These are phyloP conservation scores for Ceratobasidium sp. DNA, from an alignment of 1,284 basidiomycete genomes.

Conservation along the genomic window DNA sequence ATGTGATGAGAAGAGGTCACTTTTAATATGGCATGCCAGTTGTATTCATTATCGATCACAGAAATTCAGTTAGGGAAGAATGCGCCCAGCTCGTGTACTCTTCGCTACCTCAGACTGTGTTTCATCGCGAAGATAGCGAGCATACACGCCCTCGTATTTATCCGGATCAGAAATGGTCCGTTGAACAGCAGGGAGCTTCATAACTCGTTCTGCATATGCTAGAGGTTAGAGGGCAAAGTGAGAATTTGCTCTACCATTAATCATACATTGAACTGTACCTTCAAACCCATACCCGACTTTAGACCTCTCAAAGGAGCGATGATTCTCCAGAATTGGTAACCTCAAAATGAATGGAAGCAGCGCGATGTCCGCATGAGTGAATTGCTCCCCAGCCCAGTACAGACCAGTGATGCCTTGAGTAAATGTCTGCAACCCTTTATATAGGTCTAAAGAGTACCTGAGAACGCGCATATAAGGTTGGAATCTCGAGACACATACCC, in stretches of 20 bases:
- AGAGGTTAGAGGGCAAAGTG: background rate
- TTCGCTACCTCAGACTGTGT: conserved; percentile 36
- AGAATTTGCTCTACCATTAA: background rate
- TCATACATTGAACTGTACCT: background rate
- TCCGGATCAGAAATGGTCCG: conserved; percentile 27
- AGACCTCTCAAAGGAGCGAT: conserved; percentile 24
- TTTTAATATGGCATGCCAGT: background rate
- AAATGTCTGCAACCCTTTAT: conserved; percentile 30
- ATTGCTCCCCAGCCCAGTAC: conserved; percentile 34
- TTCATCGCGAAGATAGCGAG: conserved; percentile 34
- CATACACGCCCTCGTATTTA: conserved; percentile 34
- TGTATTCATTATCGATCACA: background rate
- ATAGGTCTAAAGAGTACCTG: conserved; percentile 1
- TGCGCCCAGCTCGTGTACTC: conserved; percentile 28
- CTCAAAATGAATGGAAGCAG: conserved; percentile 31
- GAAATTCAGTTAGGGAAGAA: conserved; percentile 12
- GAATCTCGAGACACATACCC: background rate
- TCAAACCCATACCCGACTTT: conserved; percentile 35
- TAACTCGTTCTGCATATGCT: conserved; percentile 34
- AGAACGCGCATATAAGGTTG: background rate
- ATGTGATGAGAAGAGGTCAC: conserved; percentile 56
- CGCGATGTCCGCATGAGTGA: conserved; percentile 34
- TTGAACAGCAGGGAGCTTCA: conserved; percentile 31
- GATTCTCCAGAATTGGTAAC: conserved; percentile 27
- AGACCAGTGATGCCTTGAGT: conserved; percentile 15